Evolutionary conservation across 2,329 filamentous ascomycete species (phyloP).

Genomic region (Microsporum ferrugineum): DNA sequence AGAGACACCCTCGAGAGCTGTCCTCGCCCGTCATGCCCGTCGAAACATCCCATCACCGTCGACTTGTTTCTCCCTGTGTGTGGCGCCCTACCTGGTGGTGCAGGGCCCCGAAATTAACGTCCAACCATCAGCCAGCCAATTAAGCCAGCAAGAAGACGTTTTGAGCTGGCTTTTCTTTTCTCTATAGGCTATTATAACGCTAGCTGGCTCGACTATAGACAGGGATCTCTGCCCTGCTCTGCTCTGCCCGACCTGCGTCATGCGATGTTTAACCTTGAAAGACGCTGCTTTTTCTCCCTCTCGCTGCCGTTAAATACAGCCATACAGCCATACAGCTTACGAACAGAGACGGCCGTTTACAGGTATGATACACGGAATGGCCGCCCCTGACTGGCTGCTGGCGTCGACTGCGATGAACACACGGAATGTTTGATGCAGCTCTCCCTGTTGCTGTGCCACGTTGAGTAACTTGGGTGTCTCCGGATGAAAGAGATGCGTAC

Average conservation of each 20-base stretch:
- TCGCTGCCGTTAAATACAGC: no score
- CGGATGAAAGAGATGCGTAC: no score
- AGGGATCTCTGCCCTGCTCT: background rate
- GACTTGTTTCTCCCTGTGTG: background rate
- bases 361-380: no score
- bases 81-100: background rate
- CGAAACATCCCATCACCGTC: background rate
- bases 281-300: background rate
- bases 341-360: no score
- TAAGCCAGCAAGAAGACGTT: no score
- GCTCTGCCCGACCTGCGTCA: slow-evolving; percentile 1
- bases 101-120: background rate
- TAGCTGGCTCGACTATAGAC: background rate
- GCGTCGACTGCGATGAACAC: no score
- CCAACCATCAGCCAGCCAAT: slow-evolving; percentile 1
- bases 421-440: no score
- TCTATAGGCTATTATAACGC: background rate
- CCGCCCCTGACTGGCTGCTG: no score
- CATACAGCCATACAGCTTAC: no score
- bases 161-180: no score
- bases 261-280: slow-evolving; percentile 1
- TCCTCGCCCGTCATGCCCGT: background rate
- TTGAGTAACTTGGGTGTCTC: no score
- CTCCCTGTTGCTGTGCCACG: no score
- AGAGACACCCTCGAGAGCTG: background rate